Evolutionary conservation across 192 early-diverging fungal genomes (phyloP).

Genomic region (Umbelopsis sp.): DNA sequence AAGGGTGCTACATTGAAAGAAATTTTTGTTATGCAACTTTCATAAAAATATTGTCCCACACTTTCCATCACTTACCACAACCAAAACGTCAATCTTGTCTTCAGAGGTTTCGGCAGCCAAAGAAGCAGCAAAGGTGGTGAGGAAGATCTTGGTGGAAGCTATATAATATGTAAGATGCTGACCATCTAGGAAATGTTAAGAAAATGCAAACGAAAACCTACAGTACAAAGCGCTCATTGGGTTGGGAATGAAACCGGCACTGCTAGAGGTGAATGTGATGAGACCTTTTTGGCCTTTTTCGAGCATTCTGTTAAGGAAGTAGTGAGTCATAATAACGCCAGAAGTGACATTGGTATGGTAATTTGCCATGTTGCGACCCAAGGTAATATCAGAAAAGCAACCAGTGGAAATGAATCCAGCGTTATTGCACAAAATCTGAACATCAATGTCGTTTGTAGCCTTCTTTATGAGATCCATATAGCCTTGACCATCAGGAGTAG

Average conservation of each 20-base stretch:
- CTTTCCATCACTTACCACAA: conserved; percentile 38
- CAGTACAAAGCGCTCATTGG: conserved; percentile 53
- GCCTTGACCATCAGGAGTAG: conserved; percentile 30
- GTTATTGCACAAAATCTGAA: conserved; percentile 63
- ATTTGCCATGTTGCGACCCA: conserved; percentile 48
- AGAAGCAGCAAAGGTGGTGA: conserved; percentile 57
- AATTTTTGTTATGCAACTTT: neutral
- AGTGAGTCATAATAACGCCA: conserved; percentile 49
- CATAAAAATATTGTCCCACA: neutral
- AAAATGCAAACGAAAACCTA: conserved; percentile 15
- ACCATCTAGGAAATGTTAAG: neutral
- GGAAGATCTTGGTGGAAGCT: conserved; percentile 54
- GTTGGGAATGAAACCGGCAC: conserved; percentile 53
- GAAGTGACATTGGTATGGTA: conserved; percentile 57
- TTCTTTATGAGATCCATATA: conserved; percentile 47
- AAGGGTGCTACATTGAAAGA: conserved; percentile 43
- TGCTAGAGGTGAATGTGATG: conserved; percentile 56
- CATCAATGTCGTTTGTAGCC: conserved; percentile 45
- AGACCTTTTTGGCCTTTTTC: conserved; percentile 36
- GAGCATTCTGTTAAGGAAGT: conserved; percentile 51
- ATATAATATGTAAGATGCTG: neutral
- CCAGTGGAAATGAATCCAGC: conserved; percentile 61
- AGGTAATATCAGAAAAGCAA: conserved; percentile 44
- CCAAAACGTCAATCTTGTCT: conserved; percentile 56
- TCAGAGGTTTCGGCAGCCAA: conserved; percentile 51